Evolutionary conservation across 192 early-diverging fungal species (phyloP), one percentile per base, ranked within the genome.

Genomic region (Coemansia sp.): DNA sequence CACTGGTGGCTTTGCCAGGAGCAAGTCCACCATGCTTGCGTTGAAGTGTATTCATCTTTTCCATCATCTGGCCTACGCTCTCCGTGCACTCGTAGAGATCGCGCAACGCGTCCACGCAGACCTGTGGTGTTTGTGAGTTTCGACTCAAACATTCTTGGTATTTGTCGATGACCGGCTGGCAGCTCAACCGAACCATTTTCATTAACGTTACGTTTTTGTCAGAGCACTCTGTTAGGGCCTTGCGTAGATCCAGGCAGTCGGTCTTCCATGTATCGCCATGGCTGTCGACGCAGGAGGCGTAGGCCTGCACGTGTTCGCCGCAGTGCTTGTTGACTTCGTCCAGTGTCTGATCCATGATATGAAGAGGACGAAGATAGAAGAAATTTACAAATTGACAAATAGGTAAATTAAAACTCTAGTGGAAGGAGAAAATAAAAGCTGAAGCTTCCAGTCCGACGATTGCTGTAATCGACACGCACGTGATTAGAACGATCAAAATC

Each of bases 301-400:
- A 83, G 1, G 72, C 76, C 37, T 83, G 66, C 3, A 83, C 77
- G 2, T 83, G 73, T 24, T 78, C 70, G 70, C 76, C 62, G 65
- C 81, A 83, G 81, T 83, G 81, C 77, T 69, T 83, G 69, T 79
- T 78, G 21, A 83, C 81, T 48, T 83, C 81, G 64, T 83, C 81
- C 2, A 83, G 70, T 17, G 81, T 83, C 46, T 83, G 75, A 40
- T 83, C 81, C 81, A 83, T 83, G 39, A 0, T 9, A 9, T 21
- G 40, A 8, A 50, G 40, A 24, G 24, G 4, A 31, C 50, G 33
- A 54, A 40, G n/a, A 36, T 11, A 44, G 37, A 56, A 39, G 3
- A 4, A 37, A 64, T 31, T 63, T 41, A 41, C 40, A 41, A 41
- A 41, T 41, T 41, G 40, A 41, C 40, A 6, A 41, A 27, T 27